Evolutionary conservation across 345 rosid species (phyloP).

Genomic region (Noccaea caerulescens): DNA sequence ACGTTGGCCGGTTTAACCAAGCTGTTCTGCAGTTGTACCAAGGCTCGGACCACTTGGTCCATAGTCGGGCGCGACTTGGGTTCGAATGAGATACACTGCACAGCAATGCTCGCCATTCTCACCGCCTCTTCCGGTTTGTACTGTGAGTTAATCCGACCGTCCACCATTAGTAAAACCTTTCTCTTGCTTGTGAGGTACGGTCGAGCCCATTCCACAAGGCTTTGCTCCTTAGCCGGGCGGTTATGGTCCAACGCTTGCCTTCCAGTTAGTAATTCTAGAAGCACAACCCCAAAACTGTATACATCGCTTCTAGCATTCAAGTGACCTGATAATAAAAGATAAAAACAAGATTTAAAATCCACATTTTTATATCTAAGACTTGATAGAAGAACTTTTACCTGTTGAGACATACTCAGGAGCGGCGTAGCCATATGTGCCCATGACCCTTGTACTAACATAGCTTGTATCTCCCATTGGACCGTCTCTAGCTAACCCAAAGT

Average conservation of each 20-base stretch:
- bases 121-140: constrained; percentile 63
- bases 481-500: constrained; percentile 94
- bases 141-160: constrained; percentile 72
- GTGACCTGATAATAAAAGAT: constrained; percentile 57
- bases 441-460: constrained; percentile 87
- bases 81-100: constrained; percentile 71
- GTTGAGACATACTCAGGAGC: constrained; percentile 64
- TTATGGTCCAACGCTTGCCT: constrained; percentile 82
- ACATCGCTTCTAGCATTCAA: constrained; percentile 83
- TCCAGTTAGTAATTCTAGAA: constrained; percentile 83
- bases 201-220: constrained; percentile 94
- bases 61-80: constrained; percentile 73
- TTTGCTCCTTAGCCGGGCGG: constrained; percentile 79
- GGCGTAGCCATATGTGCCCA: constrained; percentile 84
- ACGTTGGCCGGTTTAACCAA: constrained; percentile 17
- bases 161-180: constrained; percentile 70
- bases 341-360: not conserved
- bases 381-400: constrained; percentile 48
- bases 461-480: constrained; percentile 85
- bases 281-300: constrained; percentile 90
- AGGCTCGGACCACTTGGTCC: constrained; percentile 71
- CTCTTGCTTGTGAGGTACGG: constrained; percentile 80
- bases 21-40: constrained; percentile 62
- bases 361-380: not conserved
- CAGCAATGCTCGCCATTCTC: constrained; percentile 66